phyloP scores from a whole-genome alignment of 2,329 filamentous ascomycete genomes.

The Fusarium pilosicola region DNA sequence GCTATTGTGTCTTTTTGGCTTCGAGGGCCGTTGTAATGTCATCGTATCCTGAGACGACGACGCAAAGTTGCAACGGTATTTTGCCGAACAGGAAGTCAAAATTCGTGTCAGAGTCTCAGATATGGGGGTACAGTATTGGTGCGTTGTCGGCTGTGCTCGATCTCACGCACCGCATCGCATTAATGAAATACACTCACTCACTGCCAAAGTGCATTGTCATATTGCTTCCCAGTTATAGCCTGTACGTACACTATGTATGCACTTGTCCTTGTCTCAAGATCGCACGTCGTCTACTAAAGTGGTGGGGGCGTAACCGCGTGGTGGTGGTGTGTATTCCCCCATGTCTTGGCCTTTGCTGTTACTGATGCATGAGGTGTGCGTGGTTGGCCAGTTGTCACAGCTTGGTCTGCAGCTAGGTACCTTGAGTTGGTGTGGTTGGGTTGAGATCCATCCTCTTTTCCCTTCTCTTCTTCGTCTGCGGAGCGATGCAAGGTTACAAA shows the following conservation, averaged over 20 bases:
- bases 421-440: slow-evolving; percentile 32
- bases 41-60: slow-evolving; percentile 4
- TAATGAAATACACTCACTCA: slow-evolving; percentile 4
- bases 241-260: not conserved
- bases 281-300: slow-evolving; percentile 23
- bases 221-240: slow-evolving; percentile 25
- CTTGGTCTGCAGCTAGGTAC: slow-evolving; percentile 11
- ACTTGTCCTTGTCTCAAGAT: slow-evolving; percentile 16
- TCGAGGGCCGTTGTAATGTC: slow-evolving; percentile 2
- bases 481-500: not conserved
- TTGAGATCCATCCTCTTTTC: slow-evolving; percentile 9
- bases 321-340: slow-evolving; percentile 7
- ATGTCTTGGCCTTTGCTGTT: slow-evolving; percentile 13
- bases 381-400: slow-evolving; percentile 34
- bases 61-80: not conserved
- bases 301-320: slow-evolving; percentile 22
- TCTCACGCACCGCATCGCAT: slow-evolving; percentile 25
- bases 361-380: slow-evolving; percentile 10
- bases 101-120: slow-evolving; percentile 9
- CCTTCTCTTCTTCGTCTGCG: not conserved
- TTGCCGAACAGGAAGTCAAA: not conserved
- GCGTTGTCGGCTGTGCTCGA: slow-evolving; percentile 31
- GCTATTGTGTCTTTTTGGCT: not conserved
- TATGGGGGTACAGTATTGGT: slow-evolving; percentile 8
- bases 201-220: slow-evolving; percentile 14